Percentiles rank a stretch among this genome's conserved stretches.
These are phyloP conservation scores for Solanum etuberosum DNA, from an alignment of 257 asterid genomes.

Conservation along the genomic window DNA sequence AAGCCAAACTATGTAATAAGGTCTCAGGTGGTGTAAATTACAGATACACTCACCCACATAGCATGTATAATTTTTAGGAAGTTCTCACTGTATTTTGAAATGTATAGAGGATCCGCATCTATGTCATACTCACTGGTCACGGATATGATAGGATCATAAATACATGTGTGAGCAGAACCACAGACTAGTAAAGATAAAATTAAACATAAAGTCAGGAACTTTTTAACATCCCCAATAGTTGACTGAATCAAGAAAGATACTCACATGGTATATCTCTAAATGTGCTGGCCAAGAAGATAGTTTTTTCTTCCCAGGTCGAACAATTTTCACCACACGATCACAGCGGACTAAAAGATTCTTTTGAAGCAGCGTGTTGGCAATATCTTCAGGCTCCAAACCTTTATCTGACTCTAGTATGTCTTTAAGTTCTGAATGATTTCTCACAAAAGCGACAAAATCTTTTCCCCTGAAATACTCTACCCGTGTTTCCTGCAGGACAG, in stretches of 20 bases:
- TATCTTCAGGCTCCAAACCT: constrained; percentile 64
- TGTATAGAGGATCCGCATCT: neutral
- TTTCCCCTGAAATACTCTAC: constrained; percentile 97
- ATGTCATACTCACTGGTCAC: neutral
- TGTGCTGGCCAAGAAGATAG: constrained; percentile 99
- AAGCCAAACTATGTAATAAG: neutral
- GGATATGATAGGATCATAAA: neutral
- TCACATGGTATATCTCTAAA: constrained; percentile 74
- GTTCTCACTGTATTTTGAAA: neutral
- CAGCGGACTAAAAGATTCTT: constrained; percentile 89
- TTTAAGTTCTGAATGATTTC: constrained; percentile 68
- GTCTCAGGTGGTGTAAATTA: neutral
- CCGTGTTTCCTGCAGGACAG: constrained; percentile 92
- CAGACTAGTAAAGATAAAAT: neutral
- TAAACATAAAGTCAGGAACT: neutral
- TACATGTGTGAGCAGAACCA: neutral
- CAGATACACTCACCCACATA: neutral
- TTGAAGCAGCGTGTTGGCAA: constrained; percentile 58
- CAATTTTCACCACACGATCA: constrained; percentile 91
- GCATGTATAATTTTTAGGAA: neutral
- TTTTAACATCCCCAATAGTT: neutral
- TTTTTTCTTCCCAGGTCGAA: constrained; percentile 93
- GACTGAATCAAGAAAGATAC: constrained; percentile 15
- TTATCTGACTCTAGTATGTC: constrained; percentile 69
- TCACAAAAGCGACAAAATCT: constrained; percentile 71